Conservation (phyloP, 2,329 filamentous ascomycete species). For the Calcarisporium arbuscula region DNA sequence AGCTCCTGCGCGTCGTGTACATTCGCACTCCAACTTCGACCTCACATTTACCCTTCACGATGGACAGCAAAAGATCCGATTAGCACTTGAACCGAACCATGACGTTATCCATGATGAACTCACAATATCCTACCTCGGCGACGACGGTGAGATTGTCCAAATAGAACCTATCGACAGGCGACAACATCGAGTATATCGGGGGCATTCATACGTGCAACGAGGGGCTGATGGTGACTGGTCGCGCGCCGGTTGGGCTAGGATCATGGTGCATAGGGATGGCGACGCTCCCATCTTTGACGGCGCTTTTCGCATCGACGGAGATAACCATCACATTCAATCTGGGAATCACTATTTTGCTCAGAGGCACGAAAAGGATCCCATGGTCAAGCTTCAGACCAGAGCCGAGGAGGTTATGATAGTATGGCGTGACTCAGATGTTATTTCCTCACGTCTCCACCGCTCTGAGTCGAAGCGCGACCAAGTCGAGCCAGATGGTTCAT, state of each 20-base stretch:
- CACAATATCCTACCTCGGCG: conserved; percentile 62
- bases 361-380: conserved; percentile 65
- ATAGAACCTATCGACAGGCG: conserved; percentile 65
- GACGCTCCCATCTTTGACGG: conserved; percentile 79
- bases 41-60: conserved; percentile 71
- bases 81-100: conserved; percentile 83
- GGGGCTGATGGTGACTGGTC: conserved; percentile 61
- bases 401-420: conserved; percentile 77
- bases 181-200: conserved; percentile 79
- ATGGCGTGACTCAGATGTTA: conserved; percentile 85
- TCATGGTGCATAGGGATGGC: conserved; percentile 74
- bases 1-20: conserved; percentile 70
- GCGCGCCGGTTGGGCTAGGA: conserved; percentile 78
- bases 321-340: conserved; percentile 83
- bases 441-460: conserved; percentile 31
- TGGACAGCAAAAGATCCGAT: conserved; percentile 62
- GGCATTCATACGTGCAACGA: conserved; percentile 64
- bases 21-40: conserved; percentile 78
- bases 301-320: conserved; percentile 71
- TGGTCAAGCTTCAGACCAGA: conserved; percentile 40
- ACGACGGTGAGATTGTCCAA: conserved; percentile 61
- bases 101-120: conserved; percentile 78
- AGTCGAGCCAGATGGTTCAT: conserved; percentile 42
- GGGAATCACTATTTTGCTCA: conserved; percentile 67
- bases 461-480: conserved; percentile 59